Evolutionary conservation across 371 early-diverging fungal genomes (phyloP), one percentile per base, ranked within the genome.

Genomic region (Haplosporangium sp.): DNA sequence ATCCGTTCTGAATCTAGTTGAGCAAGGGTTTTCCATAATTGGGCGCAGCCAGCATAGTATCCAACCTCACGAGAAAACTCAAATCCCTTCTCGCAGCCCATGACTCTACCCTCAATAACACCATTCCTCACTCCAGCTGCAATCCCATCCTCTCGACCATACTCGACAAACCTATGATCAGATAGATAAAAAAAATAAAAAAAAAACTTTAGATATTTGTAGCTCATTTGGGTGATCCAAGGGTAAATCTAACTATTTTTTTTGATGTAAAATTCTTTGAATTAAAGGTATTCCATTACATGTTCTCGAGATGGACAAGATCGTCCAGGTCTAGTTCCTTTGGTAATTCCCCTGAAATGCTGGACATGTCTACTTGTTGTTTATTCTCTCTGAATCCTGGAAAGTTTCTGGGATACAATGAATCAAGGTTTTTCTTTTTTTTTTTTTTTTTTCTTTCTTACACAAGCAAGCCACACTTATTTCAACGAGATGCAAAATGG

Each of bases 31-130:
- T 85, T 79, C 94, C 94, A 94, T 58, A 86, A 74, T 48, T 90
- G 86, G 13, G 87, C 89, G 70, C 92, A 91, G 10, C 94, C 94
- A 4, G 84, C 76, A 77, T 93, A 94, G 67, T 90, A 93, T 20
- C 93, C 93, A 63, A 93, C 84, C 72, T 94, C 94, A 42, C 86
- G 86, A 34, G 91, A 90, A 3, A 94, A 81, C 48, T 89, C 91
- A 76, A 89, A 92, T 2, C 92, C 93, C 48, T 91, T 89, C 77
- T 91, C 92, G 44, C 89, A 89, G 6, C 94, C 94, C 84, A 93
- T 86, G 62, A 91, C 85, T 39, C 91, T 88, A 6, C 94, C 94
- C 72, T 94, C 94, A 37, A 89, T 75, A n/a, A 79, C 86, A 27
- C 93, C 94, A 5, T 86, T 84, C 27, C 69, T 63, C 61, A 85